phyloP scores from a whole-genome alignment of 306 rosid genomes.

The Dryas alaskensis region DNA sequence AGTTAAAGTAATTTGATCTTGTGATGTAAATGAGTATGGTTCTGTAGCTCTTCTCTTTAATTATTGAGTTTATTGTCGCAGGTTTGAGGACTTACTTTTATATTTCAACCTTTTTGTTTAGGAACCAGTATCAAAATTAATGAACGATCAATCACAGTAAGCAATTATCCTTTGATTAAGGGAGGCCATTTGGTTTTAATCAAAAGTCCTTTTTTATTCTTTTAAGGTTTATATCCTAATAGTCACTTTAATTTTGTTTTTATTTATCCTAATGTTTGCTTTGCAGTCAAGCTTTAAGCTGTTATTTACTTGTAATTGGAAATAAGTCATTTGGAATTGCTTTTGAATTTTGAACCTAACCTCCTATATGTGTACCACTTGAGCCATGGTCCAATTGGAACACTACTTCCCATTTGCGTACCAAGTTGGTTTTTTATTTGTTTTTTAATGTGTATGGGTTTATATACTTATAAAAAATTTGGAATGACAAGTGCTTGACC shows the following conservation, averaged over 20 bases:
- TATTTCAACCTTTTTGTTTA: not conserved
- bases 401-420: not conserved
- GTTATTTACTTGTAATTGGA: not conserved
- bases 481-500: too few relatives aligned
- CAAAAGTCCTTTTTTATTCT: not conserved
- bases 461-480: too few relatives aligned
- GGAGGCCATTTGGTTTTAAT: not conserved
- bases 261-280: not conserved
- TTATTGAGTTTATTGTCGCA: not conserved
- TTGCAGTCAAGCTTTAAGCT: not conserved
- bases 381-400: not conserved
- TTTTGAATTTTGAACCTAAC: not conserved
- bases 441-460: too few relatives aligned
- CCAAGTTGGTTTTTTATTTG: too few relatives aligned
- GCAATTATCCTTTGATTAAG: not conserved
- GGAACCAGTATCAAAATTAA: not conserved
- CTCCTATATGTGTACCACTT: not conserved
- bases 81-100: not conserved
- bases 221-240: not conserved
- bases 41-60: not conserved
- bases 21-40: constrained; percentile 1
- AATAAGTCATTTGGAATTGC: not conserved
- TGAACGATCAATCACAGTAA: not conserved
- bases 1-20: constrained; percentile 5
- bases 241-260: not conserved